These are phyloP conservation scores for Scedosporium dehoogii DNA, from an alignment of 2,329 filamentous ascomycete species.

Conservation along the genomic window DNA sequence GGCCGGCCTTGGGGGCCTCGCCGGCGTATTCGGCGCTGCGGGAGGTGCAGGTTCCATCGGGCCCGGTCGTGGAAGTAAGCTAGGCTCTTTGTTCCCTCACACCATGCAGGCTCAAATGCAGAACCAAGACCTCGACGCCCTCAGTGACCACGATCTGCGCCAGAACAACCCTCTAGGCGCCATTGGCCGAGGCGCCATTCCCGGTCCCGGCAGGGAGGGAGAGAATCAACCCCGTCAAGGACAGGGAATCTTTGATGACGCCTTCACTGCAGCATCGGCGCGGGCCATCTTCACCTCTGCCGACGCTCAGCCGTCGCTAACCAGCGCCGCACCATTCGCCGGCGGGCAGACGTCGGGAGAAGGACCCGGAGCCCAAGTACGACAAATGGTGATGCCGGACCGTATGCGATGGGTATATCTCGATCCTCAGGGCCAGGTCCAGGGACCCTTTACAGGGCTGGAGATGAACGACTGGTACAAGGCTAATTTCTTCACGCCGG, in stretches of 20 bases:
- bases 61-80: slow-evolving; percentile 67
- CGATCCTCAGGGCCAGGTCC: slow-evolving; percentile 83
- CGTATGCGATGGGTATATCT: slow-evolving; percentile 98
- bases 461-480: slow-evolving; percentile 99
- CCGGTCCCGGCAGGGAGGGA: slow-evolving; percentile 41
- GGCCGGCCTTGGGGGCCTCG: slow-evolving; percentile 56
- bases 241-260: slow-evolving; percentile 46
- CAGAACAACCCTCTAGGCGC: slow-evolving; percentile 54
- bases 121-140: slow-evolving; percentile 51
- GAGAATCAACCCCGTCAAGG: slow-evolving; percentile 48
- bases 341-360: slow-evolving; percentile 23
- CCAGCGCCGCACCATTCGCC: slow-evolving; percentile 12
- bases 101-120: slow-evolving; percentile 92
- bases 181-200: slow-evolving; percentile 54
- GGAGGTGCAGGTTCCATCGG: slow-evolving; percentile 48
- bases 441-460: slow-evolving; percentile 89
- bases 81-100: slow-evolving; percentile 77
- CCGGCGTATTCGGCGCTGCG: slow-evolving; percentile 59
- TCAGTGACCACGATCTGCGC: slow-evolving; percentile 52
- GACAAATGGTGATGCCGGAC: slow-evolving; percentile 98
- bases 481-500: slow-evolving; percentile 91
- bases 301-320: slow-evolving; percentile 22
- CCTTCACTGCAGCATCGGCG: slow-evolving; percentile 28
- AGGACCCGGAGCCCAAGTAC: slow-evolving; percentile 57
- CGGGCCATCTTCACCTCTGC: slow-evolving; percentile 26